Base-by-base conservation (phyloP, 2,329 filamentous ascomycete species). In the Drechslera avenae region DNA sequence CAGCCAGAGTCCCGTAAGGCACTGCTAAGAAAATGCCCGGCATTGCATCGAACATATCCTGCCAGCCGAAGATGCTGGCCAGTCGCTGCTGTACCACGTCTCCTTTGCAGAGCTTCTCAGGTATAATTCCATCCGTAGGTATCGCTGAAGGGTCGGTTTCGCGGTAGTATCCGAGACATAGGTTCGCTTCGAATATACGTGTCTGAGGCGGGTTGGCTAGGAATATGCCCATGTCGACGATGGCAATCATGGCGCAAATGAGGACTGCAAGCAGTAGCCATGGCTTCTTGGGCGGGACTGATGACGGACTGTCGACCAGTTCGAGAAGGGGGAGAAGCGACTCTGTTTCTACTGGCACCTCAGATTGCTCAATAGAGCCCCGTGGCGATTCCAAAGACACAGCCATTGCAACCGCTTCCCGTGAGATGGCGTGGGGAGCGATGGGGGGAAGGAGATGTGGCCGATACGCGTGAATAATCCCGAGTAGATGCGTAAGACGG, bases 61-160 rank as follows among this genome's bases (percentile, higher is more conserved):
- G 73, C 67, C 78, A 79, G 2, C 78, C 79, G 56, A 80, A 79
- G 10, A 82, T 76, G 45, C 76, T 76, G 1, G 79, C 79, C 57
- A 81, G 56, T 60, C 78, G 75, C 39, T 77, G 72, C 57, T 81
- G 79, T 16, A 82, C 73, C 34, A 70, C 71, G 26, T 76, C 73
- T n/a, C 76, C 64, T 66, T 82, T 82, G 63, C 79, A 82, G 55
- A 77, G 57, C n/a, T 71, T 67, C 68, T 82, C 79, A 1, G 73
- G 66, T 13, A 82, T 74, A 18, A 71, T 67, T 10, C 77, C 76
- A 52, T 75, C 67, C 7, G 60, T 50, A 1, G 64, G 68, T 55
- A 81, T 77, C 51, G 75, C 68, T n/a, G 68, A 72, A 14, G 76
- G 71, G 48, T 81, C 76, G 39, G 73, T 63, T 23, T 66, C 57